Evolutionary conservation across 2,329 filamentous ascomycete genomes (phyloP), one percentile per base, ranked within the genome.

Genomic region (Verticillium alfalfae): DNA sequence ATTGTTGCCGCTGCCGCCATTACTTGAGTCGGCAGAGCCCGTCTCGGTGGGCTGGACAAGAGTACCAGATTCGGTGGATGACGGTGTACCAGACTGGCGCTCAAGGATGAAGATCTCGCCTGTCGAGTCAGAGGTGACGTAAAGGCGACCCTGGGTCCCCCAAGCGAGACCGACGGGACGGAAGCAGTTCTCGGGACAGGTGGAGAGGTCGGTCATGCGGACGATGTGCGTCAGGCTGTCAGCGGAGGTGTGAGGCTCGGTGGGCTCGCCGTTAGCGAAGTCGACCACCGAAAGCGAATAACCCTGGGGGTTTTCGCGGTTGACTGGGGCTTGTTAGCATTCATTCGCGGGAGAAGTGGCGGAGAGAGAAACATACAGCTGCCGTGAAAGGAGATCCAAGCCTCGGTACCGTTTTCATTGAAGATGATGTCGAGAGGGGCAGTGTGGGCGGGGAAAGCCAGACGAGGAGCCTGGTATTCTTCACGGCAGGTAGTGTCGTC

Each of bases 381-480:
- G 15, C 90, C 89, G 71, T 91, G 89, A 73, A 92, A 91, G 0
- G 85, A 79, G 18, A 93, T 76, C 74, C 84, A 92, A 1, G 88
- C 88, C 2, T 78, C 81, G 13, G 80, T 82, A 39, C 84, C 84
- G 49, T 80, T 74, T 0, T 77, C 68, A 65, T 84, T 79, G 76
- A 93, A 93, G 64, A 86, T 85, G 69, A 92, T 84, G 66, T 91
- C 88, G 1, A 92, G 76, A 0, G 90, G 90, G 0, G 90, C 89
- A 70, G 82, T 88, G 69, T 93, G 90, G 1, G 89, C 84, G 58
- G 76, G 75, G 67, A 84, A 83, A 5, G 84, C 84, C 34, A 92
- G 75, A 1, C 84, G 64, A 64, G 90, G 83, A 3, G 79, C 66
- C 18, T 79, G 71, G 31, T 76, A 79, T 34, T 79, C 70, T 10